Evolutionary conservation across 257 asterid species (phyloP).

Genomic region (Solanum boliviense): DNA sequence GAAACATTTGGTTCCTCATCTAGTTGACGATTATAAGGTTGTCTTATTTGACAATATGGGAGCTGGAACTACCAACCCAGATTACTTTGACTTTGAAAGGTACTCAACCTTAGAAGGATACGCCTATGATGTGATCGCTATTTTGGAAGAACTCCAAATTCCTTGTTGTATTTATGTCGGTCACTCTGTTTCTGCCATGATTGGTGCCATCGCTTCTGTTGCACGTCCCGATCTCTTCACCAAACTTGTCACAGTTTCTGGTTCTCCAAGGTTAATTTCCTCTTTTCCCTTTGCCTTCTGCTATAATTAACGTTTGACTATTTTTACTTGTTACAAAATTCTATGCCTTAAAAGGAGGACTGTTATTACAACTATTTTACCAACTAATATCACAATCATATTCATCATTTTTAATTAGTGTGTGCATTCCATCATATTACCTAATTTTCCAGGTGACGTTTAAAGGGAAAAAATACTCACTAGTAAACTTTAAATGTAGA

Average conservation of each 20-base stretch:
- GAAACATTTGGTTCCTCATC: slow-evolving; percentile 63
- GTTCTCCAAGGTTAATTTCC: slow-evolving; percentile 54
- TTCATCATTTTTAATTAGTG: not conserved
- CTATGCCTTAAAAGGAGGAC: not conserved
- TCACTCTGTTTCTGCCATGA: slow-evolving; percentile 66
- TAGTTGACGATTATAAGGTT: slow-evolving; percentile 39
- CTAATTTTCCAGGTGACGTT: not conserved
- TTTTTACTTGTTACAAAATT: not conserved
- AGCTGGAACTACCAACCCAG: slow-evolving; percentile 68
- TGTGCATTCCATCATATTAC: not conserved
- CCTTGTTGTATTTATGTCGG: slow-evolving; percentile 48
- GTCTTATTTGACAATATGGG: slow-evolving; percentile 61
- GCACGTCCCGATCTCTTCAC: slow-evolving; percentile 62
- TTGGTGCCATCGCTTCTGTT: slow-evolving; percentile 62
- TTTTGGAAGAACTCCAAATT: slow-evolving; percentile 42
- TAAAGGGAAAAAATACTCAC: not conserved
- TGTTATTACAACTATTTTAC: not conserved
- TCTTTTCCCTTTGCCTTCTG: not conserved
- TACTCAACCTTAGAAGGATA: slow-evolving; percentile 58
- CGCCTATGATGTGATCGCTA: slow-evolving; percentile 56
- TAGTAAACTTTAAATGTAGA: not conserved
- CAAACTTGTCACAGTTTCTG: slow-evolving; percentile 49
- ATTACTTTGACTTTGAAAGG: slow-evolving; percentile 71
- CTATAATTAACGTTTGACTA: not conserved
- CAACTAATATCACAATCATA: not conserved